Evolutionary conservation across 768 basidiomycete species (phyloP), one percentile per base, ranked within the genome.

Genomic region (Leccinellum albellum): DNA sequence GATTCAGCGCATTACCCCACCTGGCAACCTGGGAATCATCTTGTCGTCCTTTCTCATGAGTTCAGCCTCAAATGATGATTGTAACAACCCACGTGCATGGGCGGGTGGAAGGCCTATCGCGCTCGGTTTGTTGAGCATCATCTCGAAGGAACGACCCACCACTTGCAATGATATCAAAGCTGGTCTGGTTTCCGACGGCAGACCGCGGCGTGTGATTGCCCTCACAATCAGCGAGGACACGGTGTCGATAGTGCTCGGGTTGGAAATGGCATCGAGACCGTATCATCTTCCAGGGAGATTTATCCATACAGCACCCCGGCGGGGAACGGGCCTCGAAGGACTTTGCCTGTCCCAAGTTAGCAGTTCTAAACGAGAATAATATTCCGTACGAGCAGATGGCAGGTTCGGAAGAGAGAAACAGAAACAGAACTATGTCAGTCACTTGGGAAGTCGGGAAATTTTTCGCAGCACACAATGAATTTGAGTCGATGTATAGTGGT

Each of bases 31-130:
- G 35, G 57, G 59, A 23, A 64, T 46, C 52, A 59, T 50, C 2
- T 59, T 55, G 23, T 59, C 61, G 15, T 50, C 53, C 47, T 59
- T 63, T 48, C 61, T 53, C 50, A 60, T n/a, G n/a, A n/a, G 21
- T 24, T 57, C 56, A 31, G 60, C 56, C 45, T 64, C 57, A 47
- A 65, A n/a, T 10, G n/a, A n/a, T 66, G 5, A 66, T 50, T 29
- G 57, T 51, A 15, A 66, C 53, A 6, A 7, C 33, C 3, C 33
- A 17, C 31, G 60, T 32, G 1, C 28, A 33, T 4, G 32, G 46
- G 28, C 57, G 23, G 1, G 52, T 48, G 13, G 64, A 54, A 28
- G 63, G 57, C n/a, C 64, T 29, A 29, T 28, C 6, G 33, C 8
- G n/a, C 32, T 21, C 17, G 24, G 14, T 44, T 9, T 9, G 29